Evolutionary conservation across 495 filamentous ascomycete species (phyloP), one percentile per base, ranked within the genome.

Genomic region (Bacidia rubella): DNA sequence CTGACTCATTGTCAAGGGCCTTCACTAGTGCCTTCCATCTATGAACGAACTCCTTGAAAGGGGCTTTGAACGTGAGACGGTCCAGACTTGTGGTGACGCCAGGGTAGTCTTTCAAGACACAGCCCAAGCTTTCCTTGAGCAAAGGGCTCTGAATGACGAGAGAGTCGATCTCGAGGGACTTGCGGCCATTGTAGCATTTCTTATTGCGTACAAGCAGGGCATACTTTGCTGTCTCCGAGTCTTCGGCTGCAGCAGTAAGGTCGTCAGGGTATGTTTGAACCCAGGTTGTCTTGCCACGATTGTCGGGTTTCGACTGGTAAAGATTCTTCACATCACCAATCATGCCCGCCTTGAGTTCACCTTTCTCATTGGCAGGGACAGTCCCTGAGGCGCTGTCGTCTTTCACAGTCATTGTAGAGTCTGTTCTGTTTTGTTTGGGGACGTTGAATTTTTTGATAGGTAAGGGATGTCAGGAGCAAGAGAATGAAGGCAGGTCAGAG

Each of bases 11-110:
- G 9, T 73, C 60, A 22, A 74, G 64, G 39, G 73, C 73, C 12
- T 66, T 52, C 17, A 64, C 52, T 41, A 87, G 70, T 27, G 72
- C 65, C 2, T 68, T 58, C 83, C 83, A 87, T 21, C 82, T 73
- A 63, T 86, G 78, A 35, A 86, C 75, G 35, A 86, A 75, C 0
- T 78, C 76, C 61, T 76, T 64, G 61, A 86, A 86, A 0, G 77
- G 78, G 0, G 68, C 69, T 17, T 62, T 62, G 59, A 86, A 83
- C 44, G 77, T 74, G 3, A 86, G 66, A 0, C 75, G 73, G 46
- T 77, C 66, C 11, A 86, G 63, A 15, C 68, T 74, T 29, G 76
- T 71, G 0, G 81, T 81, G 12, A 86, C 71, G 20, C 82, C 79
- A 2, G 80, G 78, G 58, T 85, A 87, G 21, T 73, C 75, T 25